Base-by-base conservation (phyloP, 2,329 filamentous ascomycete species). In the Dendrostoma leiphaemia region DNA sequence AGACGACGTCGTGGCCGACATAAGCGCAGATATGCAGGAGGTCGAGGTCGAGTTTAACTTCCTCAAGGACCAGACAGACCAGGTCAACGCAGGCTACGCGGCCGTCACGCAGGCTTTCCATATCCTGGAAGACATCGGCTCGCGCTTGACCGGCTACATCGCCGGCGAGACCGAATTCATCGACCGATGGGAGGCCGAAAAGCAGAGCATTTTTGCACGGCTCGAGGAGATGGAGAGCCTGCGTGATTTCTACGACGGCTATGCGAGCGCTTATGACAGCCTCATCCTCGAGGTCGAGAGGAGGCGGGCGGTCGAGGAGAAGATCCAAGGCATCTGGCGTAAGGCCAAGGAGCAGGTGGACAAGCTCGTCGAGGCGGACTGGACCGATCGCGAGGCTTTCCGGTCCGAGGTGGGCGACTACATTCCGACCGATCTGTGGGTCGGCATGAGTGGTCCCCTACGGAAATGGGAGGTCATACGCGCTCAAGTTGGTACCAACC, bases 391-490 rank as follows among this genome's bases (percentile, higher is more conserved):
- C 34, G 88, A 95, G 59, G 75, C 81, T 0, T 97, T 99, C 68
- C 82, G 89, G 31, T 78, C 86, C 26, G 88, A 96, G 40, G 86
- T 94, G 12, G 92, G 91, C 7, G 90, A 95, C 60, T 96, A 85
- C 66, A 72, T 99, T 10, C 94, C 94, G 0, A 86, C 87, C 0
- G 91, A 97, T 67, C 83, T 97, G 21, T 97, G 91, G 91, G 86
- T 85, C 0, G 89, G 87, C 1, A 81, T 94, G 69, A 82, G 81
- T 59, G 79, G 74, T n/a, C 79, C 76, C 24, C 81, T 81, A 61
- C 76, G 70, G 56, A 76, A 71, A 51, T 83, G 77, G 75, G 74
- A 77, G 34, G 70, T 83, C 2, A 67, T 77, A 2, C 69, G 72
- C 0, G 65, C 75, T 15, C 38, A 41, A 23, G 38, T 26, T 15